Evolutionary conservation across 306 rosid species (phyloP).

Genomic region (Cucurbita moschata): DNA sequence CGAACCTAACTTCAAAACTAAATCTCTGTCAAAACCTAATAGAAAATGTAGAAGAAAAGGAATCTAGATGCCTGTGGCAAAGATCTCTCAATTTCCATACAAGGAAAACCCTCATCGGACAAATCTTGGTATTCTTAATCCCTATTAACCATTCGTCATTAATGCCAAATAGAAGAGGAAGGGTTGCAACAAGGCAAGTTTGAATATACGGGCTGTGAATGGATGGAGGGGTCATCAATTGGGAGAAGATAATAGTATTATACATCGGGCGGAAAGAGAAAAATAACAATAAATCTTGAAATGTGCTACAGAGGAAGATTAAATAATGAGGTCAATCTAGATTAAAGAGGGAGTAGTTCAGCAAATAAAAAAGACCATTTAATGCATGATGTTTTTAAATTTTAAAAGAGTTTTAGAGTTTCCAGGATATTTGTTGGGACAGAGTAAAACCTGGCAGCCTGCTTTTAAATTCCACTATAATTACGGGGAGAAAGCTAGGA

Average conservation of each 20-base stretch:
- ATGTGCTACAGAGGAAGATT: not conserved
- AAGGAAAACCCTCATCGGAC: not conserved
- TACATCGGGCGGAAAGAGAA: not conserved
- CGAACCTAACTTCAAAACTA: not conserved
- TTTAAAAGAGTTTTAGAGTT: not conserved
- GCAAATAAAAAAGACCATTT: not conserved
- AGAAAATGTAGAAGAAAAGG: not conserved
- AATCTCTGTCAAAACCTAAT: not conserved
- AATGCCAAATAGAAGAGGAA: not conserved
- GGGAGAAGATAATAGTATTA: not conserved
- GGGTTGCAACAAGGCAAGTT: not conserved
- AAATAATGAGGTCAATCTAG: slow-evolving; percentile 8
- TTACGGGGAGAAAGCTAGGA: slow-evolving; percentile 9
- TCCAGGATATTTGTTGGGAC: slow-evolving; percentile 8
- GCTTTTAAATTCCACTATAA: slow-evolving; percentile 10
- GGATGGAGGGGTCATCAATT: not conserved
- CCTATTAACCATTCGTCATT: not conserved
- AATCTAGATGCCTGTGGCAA: not conserved
- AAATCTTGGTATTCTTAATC: not conserved
- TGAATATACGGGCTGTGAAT: not conserved
- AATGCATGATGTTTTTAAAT: not conserved
- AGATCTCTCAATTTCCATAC: not conserved
- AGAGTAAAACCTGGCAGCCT: slow-evolving; percentile 9
- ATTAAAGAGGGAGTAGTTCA: slow-evolving; percentile 4
- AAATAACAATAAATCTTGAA: not conserved